Base-by-base conservation (phyloP, 805 yeast genomes). In the Pichia rugopelliculosa region DNA sequence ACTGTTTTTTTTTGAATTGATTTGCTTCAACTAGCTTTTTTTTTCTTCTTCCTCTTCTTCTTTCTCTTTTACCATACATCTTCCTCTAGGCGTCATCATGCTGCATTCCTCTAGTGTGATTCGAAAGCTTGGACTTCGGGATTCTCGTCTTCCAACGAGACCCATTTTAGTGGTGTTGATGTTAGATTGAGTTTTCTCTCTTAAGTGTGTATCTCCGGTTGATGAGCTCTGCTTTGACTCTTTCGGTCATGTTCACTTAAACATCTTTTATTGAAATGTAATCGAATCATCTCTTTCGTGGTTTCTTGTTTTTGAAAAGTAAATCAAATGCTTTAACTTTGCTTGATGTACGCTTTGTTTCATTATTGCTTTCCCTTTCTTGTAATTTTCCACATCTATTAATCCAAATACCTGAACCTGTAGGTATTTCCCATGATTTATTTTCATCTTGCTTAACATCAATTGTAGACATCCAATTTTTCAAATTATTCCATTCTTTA, bases 121-220 rank as follows among this genome's bases (percentile, higher is more conserved):
- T 43, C 3, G 50, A 43, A 43, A 41, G 47, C 45, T 25, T 10
- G 21, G 33, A 42, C 47, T 33, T 3, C 24, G 25, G 38, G 30
- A 27, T 20, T 21, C 20, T 6, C 30, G 36, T 44, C 18, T 44
- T 39, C 45, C 46, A 33, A 39, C 27, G 21, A 25, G 25, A 10
- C 17, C 33, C 37, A 36, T 20, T 24, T 9, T 25, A 10, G 41
- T 22, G 22, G 41, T 41, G 26, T 45, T 42, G 51, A 38, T 45
- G 49, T 27, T 10, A 48, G 9, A 48, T 8, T 15, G 27, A 46
- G 30, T 12, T 41, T 36, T 36, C 42, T 42, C 46, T 47, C 18
- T 18, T 36, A 46, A 41, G 73, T 70, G 76, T 69, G 77, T 72
- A 72, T 72, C 77, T 72, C 77, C 77, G 76, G 62, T 64, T 69